phyloP scores from a whole-genome alignment of 2,329 filamentous ascomycete species.

The Trichoderma harzianum region DNA sequence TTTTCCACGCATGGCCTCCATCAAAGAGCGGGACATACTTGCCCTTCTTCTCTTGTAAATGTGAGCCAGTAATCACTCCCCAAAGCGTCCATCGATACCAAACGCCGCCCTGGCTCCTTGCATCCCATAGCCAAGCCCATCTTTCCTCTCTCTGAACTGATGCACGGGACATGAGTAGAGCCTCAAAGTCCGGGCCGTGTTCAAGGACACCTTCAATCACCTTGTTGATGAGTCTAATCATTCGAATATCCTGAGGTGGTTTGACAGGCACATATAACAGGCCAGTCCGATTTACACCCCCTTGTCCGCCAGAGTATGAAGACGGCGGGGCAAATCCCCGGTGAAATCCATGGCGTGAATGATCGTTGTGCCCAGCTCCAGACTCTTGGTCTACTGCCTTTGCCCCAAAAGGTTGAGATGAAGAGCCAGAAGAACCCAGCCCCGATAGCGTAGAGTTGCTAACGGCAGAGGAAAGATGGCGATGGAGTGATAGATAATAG shows the following conservation, averaged over 20 bases:
- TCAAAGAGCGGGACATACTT: slow-evolving; percentile 70
- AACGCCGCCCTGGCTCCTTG: slow-evolving; percentile 71
- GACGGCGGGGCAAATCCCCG: slow-evolving; percentile 73
- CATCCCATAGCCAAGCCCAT: slow-evolving; percentile 93
- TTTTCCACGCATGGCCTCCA: slow-evolving; percentile 71
- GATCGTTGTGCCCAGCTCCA: slow-evolving; percentile 32
- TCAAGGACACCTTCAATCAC: slow-evolving; percentile 76
- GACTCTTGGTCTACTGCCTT: slow-evolving; percentile 53
- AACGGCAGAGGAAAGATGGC: slow-evolving; percentile 77
- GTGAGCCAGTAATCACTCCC: slow-evolving; percentile 72
- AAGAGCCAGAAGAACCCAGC: slow-evolving; percentile 38
- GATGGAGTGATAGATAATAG: slow-evolving; percentile 74
- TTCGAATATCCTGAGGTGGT: slow-evolving; percentile 72
- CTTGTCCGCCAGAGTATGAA: slow-evolving; percentile 54
- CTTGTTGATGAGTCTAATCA: slow-evolving; percentile 81
- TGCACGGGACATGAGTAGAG: slow-evolving; percentile 80
- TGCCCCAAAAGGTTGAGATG: slow-evolving; percentile 73
- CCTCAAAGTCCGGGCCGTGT: slow-evolving; percentile 85
- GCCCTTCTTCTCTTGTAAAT: slow-evolving; percentile 42
- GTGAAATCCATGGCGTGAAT: slow-evolving; percentile 44
- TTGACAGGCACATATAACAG: slow-evolving; percentile 68
- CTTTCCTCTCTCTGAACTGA: slow-evolving; percentile 83
- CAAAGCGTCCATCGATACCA: slow-evolving; percentile 94
- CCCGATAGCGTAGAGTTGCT: slow-evolving; percentile 39
- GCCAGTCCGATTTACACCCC: slow-evolving; percentile 42